Base-by-base conservation (phyloP, 345 rosid genomes). In the Gossypioides kirkii region DNA sequence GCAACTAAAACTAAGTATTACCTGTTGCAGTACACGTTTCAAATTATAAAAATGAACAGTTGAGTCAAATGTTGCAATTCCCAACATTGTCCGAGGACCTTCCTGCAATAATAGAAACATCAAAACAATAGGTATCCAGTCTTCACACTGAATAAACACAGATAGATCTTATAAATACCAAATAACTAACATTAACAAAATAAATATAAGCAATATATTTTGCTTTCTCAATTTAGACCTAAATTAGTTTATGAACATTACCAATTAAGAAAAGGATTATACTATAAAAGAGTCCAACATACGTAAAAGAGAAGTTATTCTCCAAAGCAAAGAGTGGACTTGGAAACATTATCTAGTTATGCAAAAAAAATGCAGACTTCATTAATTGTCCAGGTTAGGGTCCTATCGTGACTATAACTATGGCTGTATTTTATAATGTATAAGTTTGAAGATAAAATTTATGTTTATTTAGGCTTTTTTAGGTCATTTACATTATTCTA, bases 51-150 rank as follows among this genome's bases (percentile, higher is more conserved):
- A 96, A 79, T 96, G 97, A 68, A 96, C 88, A 50, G 99, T 86
- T 17, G 94, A 89, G 84, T 96, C 99, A 83, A 90, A 93, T 61
- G 99, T 96, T 58, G 98, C 99, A 78, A 96, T 85, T 80, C 99
- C 99, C 66, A 93, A 97, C 89, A 90, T 83, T 59, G 99, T 96
- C 82, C 92, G 89, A 23, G 89, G 96, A 74, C 98, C 98, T 89
- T 96, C 99, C 98, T 96, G 92, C 77, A 86, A 83, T 42, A 72
- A 74, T 25, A 0, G 64, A 52, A 26, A 45, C 61, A 61, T 42
- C n/a, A 36, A 42, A 6, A 67, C 14, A 68, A 26, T 49, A 47
- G 23, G 41, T 49, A 47, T 47, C 43, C 42, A 26, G 22, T 14
- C 38, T 61, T n/a, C 58, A 52, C 13, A 26, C 42, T 16, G 32